Evolutionary conservation across 106 monocot genomes (phyloP), one percentile per base, ranked within the genome.

Genomic region (Dactylorhiza incarnata): DNA sequence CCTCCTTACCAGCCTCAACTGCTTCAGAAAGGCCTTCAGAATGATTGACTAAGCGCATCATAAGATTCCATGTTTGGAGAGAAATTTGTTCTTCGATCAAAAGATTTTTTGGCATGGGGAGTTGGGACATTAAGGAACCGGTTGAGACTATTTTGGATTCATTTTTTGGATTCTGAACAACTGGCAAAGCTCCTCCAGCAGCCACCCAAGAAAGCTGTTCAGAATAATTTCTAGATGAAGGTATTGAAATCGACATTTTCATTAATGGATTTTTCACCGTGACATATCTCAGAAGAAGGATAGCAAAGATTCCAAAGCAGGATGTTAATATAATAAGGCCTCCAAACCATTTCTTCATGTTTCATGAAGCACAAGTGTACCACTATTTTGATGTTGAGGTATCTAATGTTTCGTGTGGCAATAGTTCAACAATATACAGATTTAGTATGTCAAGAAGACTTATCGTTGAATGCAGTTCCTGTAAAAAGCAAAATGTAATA

Each of bases 1-100:
- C 96, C 84, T 97, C 96, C 72, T 86, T 87, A 44, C 89, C 75
- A 68, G 93, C 93, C 55, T 97, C 96, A 37, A 83, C 71, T 22
- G 90, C 93, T 75, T 91, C 77, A 73, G 93, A 91, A 59, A 93
- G 72, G 10, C 82, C 84, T 19, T 83, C 47, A 23, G 87, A 73
- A 59, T 73, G 80, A 75, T 73, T 81, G 15, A 86, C 73, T 52
- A 91, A 80, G 48, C 83, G 81, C 8, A 79, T 55, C 76, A 97
- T 82, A 71, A 80, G 79, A 13, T 89, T 89, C 96, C 96, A 97
- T 72, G 91, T 86, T 45, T 93, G 87, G 59, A 97, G 65, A 73
- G 87, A 77, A 10, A 7, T 79, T 15, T 73, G 49, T 77, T 93
- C 96, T 82, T 72, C 78, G 10, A 63, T 68, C 44, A 89, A 81